phyloP scores from a whole-genome alignment of 306 rosid species.

The Citrullus mucosospermus region DNA sequence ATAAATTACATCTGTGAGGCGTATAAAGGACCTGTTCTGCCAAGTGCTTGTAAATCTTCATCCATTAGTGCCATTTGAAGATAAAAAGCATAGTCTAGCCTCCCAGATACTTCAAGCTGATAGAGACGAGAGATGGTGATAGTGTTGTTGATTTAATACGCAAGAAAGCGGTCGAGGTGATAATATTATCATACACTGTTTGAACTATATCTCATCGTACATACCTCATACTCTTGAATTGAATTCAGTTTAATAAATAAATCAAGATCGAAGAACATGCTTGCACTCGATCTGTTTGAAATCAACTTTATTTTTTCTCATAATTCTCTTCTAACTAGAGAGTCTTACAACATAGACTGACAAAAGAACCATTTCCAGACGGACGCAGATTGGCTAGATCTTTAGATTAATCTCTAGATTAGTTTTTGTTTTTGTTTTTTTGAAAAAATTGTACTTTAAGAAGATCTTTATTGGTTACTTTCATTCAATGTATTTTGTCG shows the following conservation, averaged over 20 bases:
- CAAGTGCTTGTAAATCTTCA: slow-evolving; percentile 31
- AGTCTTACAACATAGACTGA: no score
- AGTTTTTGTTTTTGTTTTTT: no score
- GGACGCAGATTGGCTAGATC: no score
- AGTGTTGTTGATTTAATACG: neutral
- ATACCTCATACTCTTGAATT: neutral
- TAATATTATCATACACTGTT: neutral
- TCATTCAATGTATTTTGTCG: no score
- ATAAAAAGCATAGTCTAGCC: slow-evolving; percentile 8
- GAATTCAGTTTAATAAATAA: neutral
- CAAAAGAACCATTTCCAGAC: no score
- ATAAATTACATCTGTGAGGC: slow-evolving; percentile 65
- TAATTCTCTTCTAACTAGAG: no score
- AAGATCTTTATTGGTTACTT: no score
- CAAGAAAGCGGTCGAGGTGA: neutral
- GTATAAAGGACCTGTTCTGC: slow-evolving; percentile 34
- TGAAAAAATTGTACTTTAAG: no score
- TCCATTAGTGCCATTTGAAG: slow-evolving; percentile 16
- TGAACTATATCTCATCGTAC: neutral
- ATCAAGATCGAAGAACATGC: neutral
- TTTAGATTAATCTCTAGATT: no score
- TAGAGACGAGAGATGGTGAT: neutral
- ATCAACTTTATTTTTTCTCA: neutral
- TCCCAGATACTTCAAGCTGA: slow-evolving; percentile 8
- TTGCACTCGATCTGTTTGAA: neutral